Evolutionary conservation across 345 rosid genomes (phyloP), one percentile per base, ranked within the genome.

Genomic region (Trapa bicornis): DNA sequence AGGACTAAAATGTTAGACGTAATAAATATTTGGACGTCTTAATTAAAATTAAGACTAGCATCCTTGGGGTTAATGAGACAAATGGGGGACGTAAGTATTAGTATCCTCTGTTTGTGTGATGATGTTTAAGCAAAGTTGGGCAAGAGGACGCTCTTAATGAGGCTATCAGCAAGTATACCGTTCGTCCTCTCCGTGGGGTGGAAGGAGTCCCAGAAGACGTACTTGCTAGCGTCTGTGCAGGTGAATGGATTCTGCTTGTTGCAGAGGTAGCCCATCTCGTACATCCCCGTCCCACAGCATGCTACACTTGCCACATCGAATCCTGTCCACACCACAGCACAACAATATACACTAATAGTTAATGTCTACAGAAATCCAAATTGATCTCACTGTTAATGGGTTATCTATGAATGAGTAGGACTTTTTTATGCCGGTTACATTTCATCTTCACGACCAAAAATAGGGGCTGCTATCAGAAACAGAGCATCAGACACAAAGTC

Each of bases 221-320:
- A 77, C 71, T 77, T 82, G 70, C 67, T 78, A 1, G 93, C 89
- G 65, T 87, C 78, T 0, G 61, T 1, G 76, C 89, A 87, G 2
- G 88, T 83, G 57, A 75, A 75, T 22, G 71, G 79, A 12, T 7
- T 74, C 0, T 43, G 35, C 47, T 62, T 64, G 67, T 69, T 73
- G 78, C 89, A 85, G 38, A 83, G 68, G 64, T 79, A 79, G 0
- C 87, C 76, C 84, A 78, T 75, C 81, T 87, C 88, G 65, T 69
- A 80, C 75, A 72, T 54, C 62, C 93, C 93, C 1, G 93, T 83
- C 5, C 81, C 85, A 37, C 89, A 87, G 4, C 93, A 87, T 36
- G 83, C 89, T 39, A 36, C 14, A 0, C 33, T 65, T 0, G 71
- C 52, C 3, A 72, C 78, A 45, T 82, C 82, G 65, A 85, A 78